A percentile compares a stretch with the other conserved stretches of the same genome.
These are phyloP conservation scores for Cornus florida DNA, from an alignment of 148 eudicot species.

Conservation along the genomic window DNA sequence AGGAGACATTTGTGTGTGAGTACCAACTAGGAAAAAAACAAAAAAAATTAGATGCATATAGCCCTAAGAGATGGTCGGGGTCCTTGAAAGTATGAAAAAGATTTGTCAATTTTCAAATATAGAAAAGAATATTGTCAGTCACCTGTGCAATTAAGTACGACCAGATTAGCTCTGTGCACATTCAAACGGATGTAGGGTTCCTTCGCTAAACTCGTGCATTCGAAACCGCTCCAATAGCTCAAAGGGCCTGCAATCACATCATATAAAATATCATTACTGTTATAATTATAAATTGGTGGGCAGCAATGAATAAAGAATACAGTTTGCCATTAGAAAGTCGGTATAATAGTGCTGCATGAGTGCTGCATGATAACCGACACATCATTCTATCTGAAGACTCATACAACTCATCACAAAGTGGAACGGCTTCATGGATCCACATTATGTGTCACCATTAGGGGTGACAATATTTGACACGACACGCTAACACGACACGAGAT, in stretches of 20 bases:
- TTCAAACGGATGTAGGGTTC: conserved; percentile 81
- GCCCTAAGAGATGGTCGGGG: not conserved
- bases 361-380: not conserved
- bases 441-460: no score
- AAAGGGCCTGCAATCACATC: conserved; percentile 57
- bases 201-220: conserved; percentile 91
- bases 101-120: not conserved
- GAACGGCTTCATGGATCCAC: no score
- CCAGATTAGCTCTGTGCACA: conserved; percentile 81
- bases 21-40: no score
- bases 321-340: not conserved
- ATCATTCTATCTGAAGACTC: not conserved
- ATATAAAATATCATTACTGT: conserved; percentile 6
- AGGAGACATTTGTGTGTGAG: no score
- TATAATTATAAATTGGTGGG: not conserved
- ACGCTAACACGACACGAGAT: no score
- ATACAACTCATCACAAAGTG: not conserved
- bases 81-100: not conserved
- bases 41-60: not conserved
- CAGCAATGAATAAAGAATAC: not conserved
- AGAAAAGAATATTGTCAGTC: not conserved
- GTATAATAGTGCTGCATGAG: not conserved
- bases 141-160: conserved; percentile 9
- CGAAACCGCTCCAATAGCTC: conserved; percentile 86
- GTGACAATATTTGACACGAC: no score